Conservation (phyloP, 108 stramenopile species). For the Asterionellopsis glacialis region DNA sequence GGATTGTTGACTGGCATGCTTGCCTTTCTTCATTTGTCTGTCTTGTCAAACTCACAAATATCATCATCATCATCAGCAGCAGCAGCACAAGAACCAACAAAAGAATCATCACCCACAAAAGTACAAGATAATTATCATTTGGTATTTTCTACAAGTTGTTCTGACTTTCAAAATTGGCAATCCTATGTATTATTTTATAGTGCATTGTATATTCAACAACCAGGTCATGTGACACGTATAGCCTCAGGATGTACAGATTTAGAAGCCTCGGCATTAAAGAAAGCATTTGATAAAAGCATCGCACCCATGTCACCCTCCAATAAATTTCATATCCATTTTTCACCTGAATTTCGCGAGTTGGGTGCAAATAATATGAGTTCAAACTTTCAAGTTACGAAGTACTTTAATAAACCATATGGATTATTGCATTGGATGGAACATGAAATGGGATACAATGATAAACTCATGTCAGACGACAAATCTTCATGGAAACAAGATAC, state of each 20-base stretch:
- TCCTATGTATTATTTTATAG: slow-evolving; percentile 71
- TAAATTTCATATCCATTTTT: slow-evolving; percentile 55
- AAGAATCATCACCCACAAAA: slow-evolving; percentile 1
- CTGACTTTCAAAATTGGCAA: slow-evolving; percentile 71
- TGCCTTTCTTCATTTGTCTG: no score
- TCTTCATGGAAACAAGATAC: no score
- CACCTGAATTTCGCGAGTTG: slow-evolving; percentile 39
- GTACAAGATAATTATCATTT: slow-evolving; percentile 12
- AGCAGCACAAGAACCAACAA: slow-evolving; percentile 12
- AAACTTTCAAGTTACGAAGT: slow-evolving; percentile 25
- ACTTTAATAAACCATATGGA: slow-evolving; percentile 75
- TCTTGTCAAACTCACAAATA: neutral
- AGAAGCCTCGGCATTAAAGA: slow-evolving; percentile 7
- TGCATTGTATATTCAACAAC: slow-evolving; percentile 54
- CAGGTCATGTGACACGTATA: slow-evolving; percentile 77
- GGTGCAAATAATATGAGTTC: neutral
- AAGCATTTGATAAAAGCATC: slow-evolving; percentile 29
- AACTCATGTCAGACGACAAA: neutral
- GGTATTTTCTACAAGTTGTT: slow-evolving; percentile 25
- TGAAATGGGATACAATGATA: slow-evolving; percentile 3
- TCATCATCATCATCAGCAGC: neutral
- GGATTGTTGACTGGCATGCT: no score
- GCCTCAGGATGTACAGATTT: slow-evolving; percentile 55
- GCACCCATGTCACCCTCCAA: slow-evolving; percentile 20
- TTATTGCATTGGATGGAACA: slow-evolving; percentile 51